Evolutionary conservation across 768 basidiomycete genomes (phyloP).

Genomic region (Lenzites betulinus): DNA sequence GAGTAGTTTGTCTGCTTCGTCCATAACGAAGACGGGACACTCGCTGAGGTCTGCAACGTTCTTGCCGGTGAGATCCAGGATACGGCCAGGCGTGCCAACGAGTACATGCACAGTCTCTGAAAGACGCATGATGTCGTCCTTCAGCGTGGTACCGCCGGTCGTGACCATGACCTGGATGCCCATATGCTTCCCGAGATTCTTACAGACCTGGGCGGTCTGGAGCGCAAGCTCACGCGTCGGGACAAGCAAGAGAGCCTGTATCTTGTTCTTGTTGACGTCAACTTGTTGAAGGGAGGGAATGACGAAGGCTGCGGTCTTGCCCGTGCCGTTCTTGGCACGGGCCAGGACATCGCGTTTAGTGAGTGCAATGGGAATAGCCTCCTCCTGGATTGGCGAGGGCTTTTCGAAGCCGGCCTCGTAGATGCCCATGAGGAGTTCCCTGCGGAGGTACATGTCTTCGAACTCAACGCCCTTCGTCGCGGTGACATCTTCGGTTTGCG

Average conservation of each 20-base stretch:
- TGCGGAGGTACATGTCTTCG: slow-evolving; percentile 89
- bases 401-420: slow-evolving; percentile 98
- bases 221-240: slow-evolving; percentile 98
- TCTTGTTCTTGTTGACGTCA: slow-evolving; percentile 80
- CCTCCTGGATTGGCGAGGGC: slow-evolving; percentile 98
- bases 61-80: slow-evolving; percentile 93
- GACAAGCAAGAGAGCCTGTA: slow-evolving; percentile 95
- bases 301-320: slow-evolving; percentile 98
- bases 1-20: slow-evolving; percentile 97
- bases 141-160: slow-evolving; percentile 95
- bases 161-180: slow-evolving; percentile 98
- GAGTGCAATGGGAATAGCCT: slow-evolving; percentile 94
- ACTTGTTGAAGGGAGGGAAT: slow-evolving; percentile 95
- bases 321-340: slow-evolving; percentile 95
- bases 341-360: slow-evolving; percentile 93
- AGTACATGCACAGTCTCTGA: slow-evolving; percentile 92
- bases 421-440: slow-evolving; percentile 99
- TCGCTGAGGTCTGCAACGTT: slow-evolving; percentile 90
- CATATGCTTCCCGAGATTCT: slow-evolving; percentile 95
- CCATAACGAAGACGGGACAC: slow-evolving; percentile 98
- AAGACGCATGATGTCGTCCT: slow-evolving; percentile 95
- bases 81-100: slow-evolving; percentile 95
- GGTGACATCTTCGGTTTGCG: slow-evolving; percentile 97
- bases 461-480: slow-evolving; percentile 93
- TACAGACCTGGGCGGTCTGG: slow-evolving; percentile 98